Base-by-base conservation (phyloP, 1,139 yeast species). In the Suhomyces anneliseae region DNA sequence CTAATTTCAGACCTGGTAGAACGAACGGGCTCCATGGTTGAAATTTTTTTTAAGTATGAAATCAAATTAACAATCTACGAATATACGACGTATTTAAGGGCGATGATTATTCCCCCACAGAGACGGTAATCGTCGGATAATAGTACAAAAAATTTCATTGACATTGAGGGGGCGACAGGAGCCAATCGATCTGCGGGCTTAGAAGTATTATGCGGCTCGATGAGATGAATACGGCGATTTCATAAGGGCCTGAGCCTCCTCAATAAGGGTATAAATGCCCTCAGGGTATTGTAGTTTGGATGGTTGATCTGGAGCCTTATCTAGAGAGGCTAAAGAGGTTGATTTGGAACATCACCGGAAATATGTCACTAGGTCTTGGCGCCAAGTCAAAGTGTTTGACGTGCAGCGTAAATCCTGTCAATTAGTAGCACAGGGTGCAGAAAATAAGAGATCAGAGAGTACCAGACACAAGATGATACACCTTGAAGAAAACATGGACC, bases 1-100 rank as follows among this genome's bases (percentile, higher is more conserved):
- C 50, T 36, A 33, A 44, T 15, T n/a, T 39, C 43, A 11, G 50
- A 46, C 34, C 46, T 36, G 8, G 34, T 35, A 11, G 52, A 42
- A 10, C 15, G 11, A 7, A 24, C 24, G n/a, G 45, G 36, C 4
- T 42, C 37, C 45, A 42, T 42, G 8, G 8, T 32, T 3, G 14
- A 29, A 19, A 1, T 19, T 19, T 19, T 19, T 2, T 19, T 19
- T 19, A 4, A 4, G 24, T 19, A 19, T 19, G 24, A 19, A 19
- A 19, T 6, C 24, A 19, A 19, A 19, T 19, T 19, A 19, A 19
- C 24, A 19, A 19, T 19, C 24, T 19, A 19, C 24, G 24, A 19
- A 19, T 19, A 19, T 19, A 19, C 4, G 4, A 19, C 24, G 4
- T 19, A 19, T 19, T 19, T 19, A 19, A 19, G 24, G 24, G 24